A percentile compares a stretch with the other conserved stretches of the same genome.
phyloP scores from a whole-genome alignment of 345 rosid genomes.

The Sonneratia caseolaris region DNA sequence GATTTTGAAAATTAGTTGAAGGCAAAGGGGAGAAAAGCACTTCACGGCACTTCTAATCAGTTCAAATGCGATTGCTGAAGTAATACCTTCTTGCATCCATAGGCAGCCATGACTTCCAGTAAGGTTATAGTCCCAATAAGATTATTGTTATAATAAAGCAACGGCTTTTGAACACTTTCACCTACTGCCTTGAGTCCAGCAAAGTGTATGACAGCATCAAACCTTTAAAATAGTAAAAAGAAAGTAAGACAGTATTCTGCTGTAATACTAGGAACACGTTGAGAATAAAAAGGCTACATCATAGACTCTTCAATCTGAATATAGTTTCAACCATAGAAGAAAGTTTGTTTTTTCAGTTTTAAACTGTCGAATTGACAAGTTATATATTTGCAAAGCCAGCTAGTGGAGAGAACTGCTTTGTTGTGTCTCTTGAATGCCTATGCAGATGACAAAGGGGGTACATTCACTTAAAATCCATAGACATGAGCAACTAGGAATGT shows the following conservation, averaged over 20 bases:
- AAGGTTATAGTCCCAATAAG: slow-evolving; percentile 72
- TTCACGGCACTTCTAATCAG: neutral
- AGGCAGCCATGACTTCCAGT: slow-evolving; percentile 80
- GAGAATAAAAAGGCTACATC: neutral
- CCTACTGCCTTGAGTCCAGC: slow-evolving; percentile 99
- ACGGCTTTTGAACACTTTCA: slow-evolving; percentile 81
- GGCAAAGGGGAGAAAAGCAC: neutral
- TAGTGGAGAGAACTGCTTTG: neutral
- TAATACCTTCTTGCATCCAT: slow-evolving; percentile 84
- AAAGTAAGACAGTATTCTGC: neutral
- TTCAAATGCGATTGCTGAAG: slow-evolving; percentile 37
- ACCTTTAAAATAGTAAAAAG: slow-evolving; percentile 30
- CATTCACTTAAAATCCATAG: neutral
- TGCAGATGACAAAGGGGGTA: neutral
- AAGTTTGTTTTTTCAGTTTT: neutral
- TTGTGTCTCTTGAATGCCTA: neutral
- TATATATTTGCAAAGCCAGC: neutral
- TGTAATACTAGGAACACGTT: neutral
- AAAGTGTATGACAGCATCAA: slow-evolving; percentile 95
- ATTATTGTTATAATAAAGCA: slow-evolving; percentile 81
- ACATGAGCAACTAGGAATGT: neutral
- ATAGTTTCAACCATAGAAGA: neutral
- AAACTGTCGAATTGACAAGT: neutral
- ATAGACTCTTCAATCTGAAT: neutral
- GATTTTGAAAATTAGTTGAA: neutral